Evolutionary conservation across 2,329 filamentous ascomycete genomes (phyloP).

Genomic region (Fusarium gaditjirri): DNA sequence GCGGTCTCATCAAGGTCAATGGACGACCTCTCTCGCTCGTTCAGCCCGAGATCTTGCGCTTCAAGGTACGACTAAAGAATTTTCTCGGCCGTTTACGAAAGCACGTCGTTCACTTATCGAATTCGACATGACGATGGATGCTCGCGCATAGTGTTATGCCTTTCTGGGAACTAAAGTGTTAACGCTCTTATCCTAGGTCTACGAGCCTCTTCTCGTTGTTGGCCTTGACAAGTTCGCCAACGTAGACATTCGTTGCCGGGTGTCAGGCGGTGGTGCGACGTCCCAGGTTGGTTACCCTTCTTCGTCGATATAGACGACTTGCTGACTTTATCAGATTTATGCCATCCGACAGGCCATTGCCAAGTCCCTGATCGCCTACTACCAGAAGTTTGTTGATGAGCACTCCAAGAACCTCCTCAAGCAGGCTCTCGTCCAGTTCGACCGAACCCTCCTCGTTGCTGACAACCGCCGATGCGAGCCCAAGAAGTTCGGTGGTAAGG

Average conservation of each 20-base stretch:
- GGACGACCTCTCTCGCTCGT: conserved; percentile 94
- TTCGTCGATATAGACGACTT: not conserved
- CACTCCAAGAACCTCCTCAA: conserved; percentile 99
- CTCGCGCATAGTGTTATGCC: not conserved
- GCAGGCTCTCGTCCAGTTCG: conserved; percentile 94
- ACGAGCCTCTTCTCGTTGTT: conserved; percentile 97
- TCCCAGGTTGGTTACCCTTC: not conserved
- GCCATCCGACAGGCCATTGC: conserved; percentile 98
- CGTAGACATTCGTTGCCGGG: conserved; percentile 85
- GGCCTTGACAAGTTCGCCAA: conserved; percentile 96
- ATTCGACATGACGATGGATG: not conserved
- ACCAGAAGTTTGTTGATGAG: conserved; percentile 99
- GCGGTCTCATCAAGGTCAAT: conserved; percentile 97
- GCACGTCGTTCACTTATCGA: not conserved
- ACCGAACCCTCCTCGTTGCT: conserved; percentile 96
- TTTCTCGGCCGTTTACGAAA: conserved; percentile 1
- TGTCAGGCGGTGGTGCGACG: conserved; percentile 81
- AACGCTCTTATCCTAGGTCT: conserved; percentile 70
- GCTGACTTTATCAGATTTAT: conserved; percentile 80
- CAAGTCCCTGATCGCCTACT: conserved; percentile 84
- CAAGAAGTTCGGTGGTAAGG: conserved; percentile 96
- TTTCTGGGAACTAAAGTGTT: conserved; percentile 31
- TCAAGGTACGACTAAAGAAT: conserved; percentile 75
- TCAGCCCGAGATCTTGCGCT: conserved; percentile 95
- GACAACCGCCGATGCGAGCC: conserved; percentile 99